Conservation (phyloP, 1,284 basidiomycete species). For the Tilletia setariae region DNA sequence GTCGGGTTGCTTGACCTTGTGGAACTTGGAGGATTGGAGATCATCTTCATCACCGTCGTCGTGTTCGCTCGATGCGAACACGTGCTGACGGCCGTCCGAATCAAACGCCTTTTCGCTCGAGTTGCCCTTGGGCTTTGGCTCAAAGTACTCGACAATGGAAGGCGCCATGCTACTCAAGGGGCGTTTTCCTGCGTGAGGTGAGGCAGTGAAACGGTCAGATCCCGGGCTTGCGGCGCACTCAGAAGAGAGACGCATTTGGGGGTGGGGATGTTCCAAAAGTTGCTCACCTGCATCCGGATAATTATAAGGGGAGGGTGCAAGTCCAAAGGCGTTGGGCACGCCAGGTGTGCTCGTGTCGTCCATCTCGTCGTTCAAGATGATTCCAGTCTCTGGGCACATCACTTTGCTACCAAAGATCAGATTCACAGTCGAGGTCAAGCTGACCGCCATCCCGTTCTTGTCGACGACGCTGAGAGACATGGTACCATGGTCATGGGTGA, state of each 20-base stretch:
- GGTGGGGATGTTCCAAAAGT: no score
- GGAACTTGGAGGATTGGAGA: not conserved
- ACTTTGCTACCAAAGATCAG: conserved; percentile 53
- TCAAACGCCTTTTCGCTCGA: not conserved
- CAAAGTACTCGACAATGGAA: conserved; percentile 70
- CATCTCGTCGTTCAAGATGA: conserved; percentile 54
- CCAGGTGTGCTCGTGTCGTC: conserved; percentile 56
- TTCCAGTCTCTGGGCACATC: conserved; percentile 58
- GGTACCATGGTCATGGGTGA: conserved; percentile 54
- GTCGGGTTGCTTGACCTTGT: not conserved
- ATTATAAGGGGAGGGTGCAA: conserved; percentile 69
- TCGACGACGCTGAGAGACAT: conserved; percentile 56
- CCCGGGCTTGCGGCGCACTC: no score
- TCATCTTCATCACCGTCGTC: not conserved
- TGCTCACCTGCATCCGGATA: conserved; percentile 21
- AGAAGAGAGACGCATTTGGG: no score
- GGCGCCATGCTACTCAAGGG: conserved; percentile 80
- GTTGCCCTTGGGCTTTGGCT: conserved; percentile 57
- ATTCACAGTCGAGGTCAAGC: conserved; percentile 58
- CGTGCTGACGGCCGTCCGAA: not conserved
- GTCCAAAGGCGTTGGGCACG: conserved; percentile 56
- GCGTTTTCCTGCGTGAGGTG: conserved; percentile 64
- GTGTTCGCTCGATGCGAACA: not conserved
- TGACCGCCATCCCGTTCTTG: conserved; percentile 54
- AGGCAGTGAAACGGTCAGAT: not conserved